phyloP scores from a whole-genome alignment of 495 filamentous ascomycete species.

The Amphirosellinia nigrospora region DNA sequence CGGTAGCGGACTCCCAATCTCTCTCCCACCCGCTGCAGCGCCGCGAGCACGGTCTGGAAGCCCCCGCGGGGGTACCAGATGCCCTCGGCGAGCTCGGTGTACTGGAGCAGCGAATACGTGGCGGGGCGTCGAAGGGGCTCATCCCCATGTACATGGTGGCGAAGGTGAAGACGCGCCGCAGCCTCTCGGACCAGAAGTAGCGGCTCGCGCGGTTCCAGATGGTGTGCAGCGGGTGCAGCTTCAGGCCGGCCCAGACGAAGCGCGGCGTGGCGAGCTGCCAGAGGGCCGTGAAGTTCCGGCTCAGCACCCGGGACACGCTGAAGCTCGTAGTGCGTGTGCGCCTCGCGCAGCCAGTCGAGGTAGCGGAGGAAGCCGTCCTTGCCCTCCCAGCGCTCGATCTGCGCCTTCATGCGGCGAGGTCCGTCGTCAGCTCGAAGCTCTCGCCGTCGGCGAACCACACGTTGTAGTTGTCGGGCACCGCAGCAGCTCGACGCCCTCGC shows the following conservation, averaged over 20 bases:
- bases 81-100: slow-evolving; percentile 73
- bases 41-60: slow-evolving; percentile 65
- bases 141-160: slow-evolving; percentile 82
- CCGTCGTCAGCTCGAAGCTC: slow-evolving; percentile 62
- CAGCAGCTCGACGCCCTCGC: slow-evolving; percentile 64
- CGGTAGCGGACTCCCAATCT: slow-evolving; percentile 63
- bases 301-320: slow-evolving; percentile 64
- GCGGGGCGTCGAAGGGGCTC: slow-evolving; percentile 73
- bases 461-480: slow-evolving; percentile 74
- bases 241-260: slow-evolving; percentile 59
- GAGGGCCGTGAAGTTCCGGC: slow-evolving; percentile 64
- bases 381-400: slow-evolving; percentile 71
- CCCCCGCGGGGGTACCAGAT: slow-evolving; percentile 77
- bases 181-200: slow-evolving; percentile 70
- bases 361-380: slow-evolving; percentile 68
- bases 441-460: slow-evolving; percentile 70
- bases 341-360: slow-evolving; percentile 64
- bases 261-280: slow-evolving; percentile 56
- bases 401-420: slow-evolving; percentile 68
- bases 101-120: slow-evolving; percentile 74
- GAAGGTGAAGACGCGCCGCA: slow-evolving; percentile 72
- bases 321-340: slow-evolving; percentile 70
- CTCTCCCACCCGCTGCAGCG: slow-evolving; percentile 61
- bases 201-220: slow-evolving; percentile 63
- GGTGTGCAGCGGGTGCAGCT: slow-evolving; percentile 68